A percentile compares a stretch with the other conserved stretches of the same genome.
Conservation (phyloP, 2,329 filamentous ascomycete species). For the Graphilbum ipis-grandicollis region DNA sequence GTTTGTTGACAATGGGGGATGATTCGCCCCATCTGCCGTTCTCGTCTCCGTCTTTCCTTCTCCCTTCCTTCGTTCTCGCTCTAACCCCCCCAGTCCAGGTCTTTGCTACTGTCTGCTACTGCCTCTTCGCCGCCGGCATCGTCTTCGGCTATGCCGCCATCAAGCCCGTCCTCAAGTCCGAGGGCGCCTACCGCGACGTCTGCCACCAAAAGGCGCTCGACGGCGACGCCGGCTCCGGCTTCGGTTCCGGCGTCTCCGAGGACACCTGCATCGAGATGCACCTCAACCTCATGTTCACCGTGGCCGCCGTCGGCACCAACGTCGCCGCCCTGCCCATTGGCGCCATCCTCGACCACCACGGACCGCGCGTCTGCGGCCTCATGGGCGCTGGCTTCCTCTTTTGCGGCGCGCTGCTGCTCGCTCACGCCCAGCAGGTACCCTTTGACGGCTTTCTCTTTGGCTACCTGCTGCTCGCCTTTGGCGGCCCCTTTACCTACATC, state of each 20-base stretch:
- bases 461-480: conserved; percentile 60
- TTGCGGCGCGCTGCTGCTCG: conserved; percentile 55
- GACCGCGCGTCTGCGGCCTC: conserved; percentile 59
- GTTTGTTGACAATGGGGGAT: conserved; percentile 10
- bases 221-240: conserved; percentile 1
- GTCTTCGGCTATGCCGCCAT: conserved; percentile 76
- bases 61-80: neutral
- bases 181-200: conserved; percentile 57
- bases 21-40: neutral
- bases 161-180: conserved; percentile 60
- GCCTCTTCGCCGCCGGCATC: conserved; percentile 51
- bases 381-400: conserved; percentile 52
- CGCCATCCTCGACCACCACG: conserved; percentile 67
- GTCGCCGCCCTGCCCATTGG: conserved; percentile 74
- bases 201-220: conserved; percentile 8
- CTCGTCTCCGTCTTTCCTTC: neutral
- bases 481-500: conserved; percentile 69
- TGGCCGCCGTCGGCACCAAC: conserved; percentile 76
- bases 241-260: conserved; percentile 12
- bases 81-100: conserved; percentile 18
- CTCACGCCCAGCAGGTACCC: conserved; percentile 42
- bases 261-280: conserved; percentile 37
- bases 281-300: conserved; percentile 84
- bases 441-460: conserved; percentile 62
- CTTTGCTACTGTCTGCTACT: conserved; percentile 20